phyloP scores from a whole-genome alignment of 257 asterid species.

The Plantago major region DNA sequence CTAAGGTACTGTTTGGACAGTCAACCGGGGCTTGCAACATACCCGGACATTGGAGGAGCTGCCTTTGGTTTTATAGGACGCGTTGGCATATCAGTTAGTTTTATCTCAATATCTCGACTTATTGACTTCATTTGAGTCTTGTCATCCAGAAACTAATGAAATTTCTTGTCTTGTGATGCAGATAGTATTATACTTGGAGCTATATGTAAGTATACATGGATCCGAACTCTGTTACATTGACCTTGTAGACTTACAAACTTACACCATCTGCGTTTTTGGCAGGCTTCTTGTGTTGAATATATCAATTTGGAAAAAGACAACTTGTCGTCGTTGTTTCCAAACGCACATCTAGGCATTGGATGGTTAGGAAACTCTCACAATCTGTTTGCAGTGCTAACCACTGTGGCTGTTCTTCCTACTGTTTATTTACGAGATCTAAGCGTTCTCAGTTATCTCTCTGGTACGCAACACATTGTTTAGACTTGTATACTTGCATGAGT shows the following conservation, averaged over 20 bases:
- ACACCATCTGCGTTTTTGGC: slow-evolving; percentile 15
- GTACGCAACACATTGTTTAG: slow-evolving; percentile 17
- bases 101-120: not conserved
- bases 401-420: slow-evolving; percentile 86
- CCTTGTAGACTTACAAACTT: not conserved
- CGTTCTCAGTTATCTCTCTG: slow-evolving; percentile 89
- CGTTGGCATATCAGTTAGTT: slow-evolving; percentile 70
- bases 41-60: slow-evolving; percentile 98
- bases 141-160: not conserved
- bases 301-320: slow-evolving; percentile 90
- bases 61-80: slow-evolving; percentile 92
- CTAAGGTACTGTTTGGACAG: slow-evolving; percentile 82
- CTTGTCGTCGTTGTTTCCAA: slow-evolving; percentile 80
- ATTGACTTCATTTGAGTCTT: slow-evolving; percentile 2
- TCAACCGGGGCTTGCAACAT: slow-evolving; percentile 89
- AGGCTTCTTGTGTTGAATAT: slow-evolving; percentile 91
- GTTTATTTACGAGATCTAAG: slow-evolving; percentile 76
- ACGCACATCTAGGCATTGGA: slow-evolving; percentile 69
- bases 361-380: slow-evolving; percentile 44
- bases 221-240: not conserved
- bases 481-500: not conserved
- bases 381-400: slow-evolving; percentile 63
- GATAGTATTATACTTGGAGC: slow-evolving; percentile 78
- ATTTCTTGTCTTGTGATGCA: slow-evolving; percentile 36
- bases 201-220: slow-evolving; percentile 68